Evolutionary conservation across 148 eudicot genomes (phyloP).

Genomic region (Amaranthus cruentus): DNA sequence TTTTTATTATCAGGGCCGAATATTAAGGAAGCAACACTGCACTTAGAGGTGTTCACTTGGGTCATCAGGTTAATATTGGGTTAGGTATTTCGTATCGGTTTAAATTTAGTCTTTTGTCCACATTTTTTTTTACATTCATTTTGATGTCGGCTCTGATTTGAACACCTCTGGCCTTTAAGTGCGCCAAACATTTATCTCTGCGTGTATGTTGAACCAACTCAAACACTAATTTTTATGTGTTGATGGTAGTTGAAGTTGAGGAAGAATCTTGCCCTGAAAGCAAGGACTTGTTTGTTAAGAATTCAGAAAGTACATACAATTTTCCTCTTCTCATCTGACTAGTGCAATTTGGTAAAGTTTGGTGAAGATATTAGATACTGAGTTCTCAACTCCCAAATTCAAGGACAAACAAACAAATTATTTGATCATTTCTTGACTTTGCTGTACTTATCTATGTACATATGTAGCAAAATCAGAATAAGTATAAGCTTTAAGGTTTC

Average conservation of each 20-base stretch:
- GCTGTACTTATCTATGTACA: neutral
- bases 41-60: no score
- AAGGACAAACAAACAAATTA: neutral
- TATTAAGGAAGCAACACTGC: no score
- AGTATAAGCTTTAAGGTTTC: conserved; percentile 3
- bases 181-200: no score
- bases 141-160: no score
- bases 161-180: no score
- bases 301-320: conserved; percentile 23
- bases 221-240: neutral
- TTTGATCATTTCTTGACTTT: neutral
- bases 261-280: conserved; percentile 37
- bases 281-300: conserved; percentile 48
- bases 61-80: no score
- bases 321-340: conserved; percentile 21
- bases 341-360: conserved; percentile 45
- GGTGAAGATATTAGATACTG: conserved; percentile 20
- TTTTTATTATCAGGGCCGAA: no score
- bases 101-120: no score
- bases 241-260: conserved; percentile 39
- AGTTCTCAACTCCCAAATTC: conserved; percentile 14
- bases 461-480: conserved; percentile 4
- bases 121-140: no score
- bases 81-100: no score
- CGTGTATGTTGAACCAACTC: no score